Base-by-base conservation (phyloP, 2,329 filamentous ascomycete species). In the Polychaeton citri region DNA sequence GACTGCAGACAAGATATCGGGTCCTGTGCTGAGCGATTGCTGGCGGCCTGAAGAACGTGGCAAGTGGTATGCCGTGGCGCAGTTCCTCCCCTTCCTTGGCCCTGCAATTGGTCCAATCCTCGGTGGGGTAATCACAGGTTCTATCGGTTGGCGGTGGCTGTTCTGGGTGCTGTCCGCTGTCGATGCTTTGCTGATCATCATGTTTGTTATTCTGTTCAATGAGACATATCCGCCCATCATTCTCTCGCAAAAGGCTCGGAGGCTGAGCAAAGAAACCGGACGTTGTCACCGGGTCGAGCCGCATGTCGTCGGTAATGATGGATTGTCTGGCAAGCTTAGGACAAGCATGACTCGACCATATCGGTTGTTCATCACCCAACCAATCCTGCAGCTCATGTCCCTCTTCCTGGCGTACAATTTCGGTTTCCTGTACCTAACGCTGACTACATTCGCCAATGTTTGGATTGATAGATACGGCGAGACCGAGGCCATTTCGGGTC, bases 401-500 rank as follows among this genome's bases (percentile, higher is more conserved):
- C 13, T 69, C 6, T 65, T 71, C 38, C 60, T 63, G 21, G 72
- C 64, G 3, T 67, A 69, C 41, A 54, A 65, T 35, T 76, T 72
- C 41, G 73, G 73, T 1, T 48, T 72, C 2, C 62, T 76, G 35
- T 77, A 75, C 38, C 63, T 78, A 50, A 0, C 53, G 62, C n/a
- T n/a, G n/a, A n/a, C n/a, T n/a, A n/a, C n/a, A n/a, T n/a, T n/a
- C n/a, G n/a, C n/a, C n/a, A n/a, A n/a, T n/a, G n/a, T n/a, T n/a
- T n/a, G n/a, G n/a, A n/a, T n/a, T n/a, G n/a, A n/a, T n/a, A n/a
- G n/a, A 16, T 80, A 79, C 44, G 47, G 61, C 36, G 61, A 75
- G 42, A 64, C 65, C 0, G 58, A 66, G n/a, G 66, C 68, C 31
- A 67, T 70, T 15, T 69, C 66, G 19, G 72, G 72, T 1, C 50